phyloP scores from a whole-genome alignment of 768 basidiomycete genomes.

The Saitozyma podzolica region DNA sequence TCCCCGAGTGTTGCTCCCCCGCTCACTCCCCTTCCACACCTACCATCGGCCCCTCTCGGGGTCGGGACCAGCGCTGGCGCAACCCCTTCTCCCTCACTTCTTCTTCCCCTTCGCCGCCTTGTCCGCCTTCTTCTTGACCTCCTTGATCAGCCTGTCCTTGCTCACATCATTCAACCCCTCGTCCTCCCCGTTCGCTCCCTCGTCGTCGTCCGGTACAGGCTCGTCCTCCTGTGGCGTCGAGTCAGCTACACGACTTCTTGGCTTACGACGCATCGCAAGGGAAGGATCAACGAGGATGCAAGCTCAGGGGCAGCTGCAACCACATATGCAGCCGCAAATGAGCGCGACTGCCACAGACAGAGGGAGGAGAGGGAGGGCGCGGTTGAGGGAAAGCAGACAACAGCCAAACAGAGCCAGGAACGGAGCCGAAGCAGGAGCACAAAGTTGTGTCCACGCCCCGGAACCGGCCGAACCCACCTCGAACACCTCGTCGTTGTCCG shows the following conservation, averaged over 20 bases:
- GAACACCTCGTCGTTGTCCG: conserved; percentile 89
- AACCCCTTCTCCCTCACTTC: conserved; percentile 7
- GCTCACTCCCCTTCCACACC: too few species aligned
- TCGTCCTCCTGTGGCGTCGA: conserved; percentile 32
- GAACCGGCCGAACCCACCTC: conserved; percentile 60
- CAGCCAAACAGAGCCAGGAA: conserved; percentile 45
- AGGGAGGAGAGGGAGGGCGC: too few species aligned
- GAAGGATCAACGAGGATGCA: too few species aligned
- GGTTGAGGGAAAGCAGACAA: conserved; percentile 47
- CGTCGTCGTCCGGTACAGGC: conserved; percentile 59
- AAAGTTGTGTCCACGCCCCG: conserved; percentile 4
- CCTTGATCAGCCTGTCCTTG: conserved; percentile 65
- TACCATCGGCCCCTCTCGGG: too few species aligned
- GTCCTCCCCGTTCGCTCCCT: conserved; percentile 56
- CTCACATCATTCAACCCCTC: conserved; percentile 60
- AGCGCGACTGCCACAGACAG: too few species aligned
- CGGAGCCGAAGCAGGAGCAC: conserved; percentile 1
- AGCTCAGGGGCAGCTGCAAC: too few species aligned
- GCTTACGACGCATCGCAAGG: too few species aligned
- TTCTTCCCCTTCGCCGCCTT: conserved; percentile 23
- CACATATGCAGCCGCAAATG: too few species aligned
- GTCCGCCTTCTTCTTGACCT: conserved; percentile 49
- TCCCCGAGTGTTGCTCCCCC: too few species aligned
- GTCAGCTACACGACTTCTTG: too few species aligned
- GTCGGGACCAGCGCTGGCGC: too few species aligned